These are phyloP conservation scores for Populus hybrid DNA, from an alignment of 441 rosid species.

Conservation along the genomic window DNA sequence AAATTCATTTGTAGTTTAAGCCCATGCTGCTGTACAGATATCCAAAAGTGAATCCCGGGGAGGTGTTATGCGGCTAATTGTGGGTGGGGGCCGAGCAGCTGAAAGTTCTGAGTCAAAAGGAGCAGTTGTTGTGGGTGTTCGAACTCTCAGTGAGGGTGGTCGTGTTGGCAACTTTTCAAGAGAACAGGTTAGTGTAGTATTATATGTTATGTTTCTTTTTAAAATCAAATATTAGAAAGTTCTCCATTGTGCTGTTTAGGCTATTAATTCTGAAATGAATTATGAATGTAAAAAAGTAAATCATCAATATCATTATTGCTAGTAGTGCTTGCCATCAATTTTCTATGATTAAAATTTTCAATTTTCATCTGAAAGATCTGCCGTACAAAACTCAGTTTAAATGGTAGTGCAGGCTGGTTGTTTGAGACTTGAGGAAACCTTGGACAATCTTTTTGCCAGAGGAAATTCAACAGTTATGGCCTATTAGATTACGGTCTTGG, in stretches of 20 bases:
- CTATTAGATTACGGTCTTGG: neutral
- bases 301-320: neutral
- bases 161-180: conserved; percentile 98
- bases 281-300: neutral
- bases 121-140: conserved; percentile 96
- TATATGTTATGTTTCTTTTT: neutral
- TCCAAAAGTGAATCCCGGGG: conserved; percentile 79
- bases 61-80: conserved; percentile 99
- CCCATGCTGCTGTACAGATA: conserved; percentile 43
- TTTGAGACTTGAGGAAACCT: neutral
- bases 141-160: conserved; percentile 99
- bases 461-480: neutral
- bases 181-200: conserved; percentile 72
- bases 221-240: neutral
- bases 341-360: neutral
- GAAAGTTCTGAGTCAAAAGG: conserved; percentile 84
- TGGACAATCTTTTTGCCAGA: neutral
- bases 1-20: neutral
- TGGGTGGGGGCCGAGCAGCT: conserved; percentile 99
- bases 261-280: neutral
- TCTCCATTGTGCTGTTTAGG: neutral
- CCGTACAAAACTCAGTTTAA: neutral
- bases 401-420: neutral
- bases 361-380: neutral
- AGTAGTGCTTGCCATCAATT: neutral